A percentile compares a stretch with the other conserved stretches of the same genome.
Conservation (phyloP, 164 flowering plant species). For the Annona cherimola region DNA sequence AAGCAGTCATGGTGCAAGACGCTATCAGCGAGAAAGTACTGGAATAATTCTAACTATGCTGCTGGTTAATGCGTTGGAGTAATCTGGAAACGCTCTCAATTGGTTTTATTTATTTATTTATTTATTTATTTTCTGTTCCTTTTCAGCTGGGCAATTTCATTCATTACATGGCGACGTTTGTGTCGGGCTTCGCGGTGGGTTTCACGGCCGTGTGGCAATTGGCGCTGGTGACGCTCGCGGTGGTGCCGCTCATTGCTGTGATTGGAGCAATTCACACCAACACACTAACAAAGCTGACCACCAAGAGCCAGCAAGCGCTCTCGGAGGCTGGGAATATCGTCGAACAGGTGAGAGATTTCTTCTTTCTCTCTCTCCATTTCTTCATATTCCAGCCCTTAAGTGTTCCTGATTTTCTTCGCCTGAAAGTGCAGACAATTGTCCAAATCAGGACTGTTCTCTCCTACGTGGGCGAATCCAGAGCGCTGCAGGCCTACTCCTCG, state of each 20-base stretch:
- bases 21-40: constrained; percentile 97
- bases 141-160: constrained; percentile 90
- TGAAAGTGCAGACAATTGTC: constrained; percentile 58
- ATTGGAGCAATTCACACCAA: constrained; percentile 79
- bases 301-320: constrained; percentile 80
- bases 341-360: constrained; percentile 58
- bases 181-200: constrained; percentile 91
- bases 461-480: constrained; percentile 88
- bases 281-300: constrained; percentile 67
- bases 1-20: constrained; percentile 91
- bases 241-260: constrained; percentile 91
- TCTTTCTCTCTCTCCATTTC: neutral
- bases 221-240: constrained; percentile 87
- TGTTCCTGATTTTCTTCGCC: neutral
- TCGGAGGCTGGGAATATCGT: constrained; percentile 86
- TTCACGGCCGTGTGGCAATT: constrained; percentile 97
- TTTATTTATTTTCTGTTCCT: neutral
- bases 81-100: no score
- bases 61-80: neutral
- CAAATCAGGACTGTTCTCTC: constrained; percentile 89
- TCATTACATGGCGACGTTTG: constrained; percentile 93
- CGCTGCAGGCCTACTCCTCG: constrained; percentile 65
- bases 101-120: no score
- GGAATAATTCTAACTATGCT: neutral
- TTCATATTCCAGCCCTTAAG: neutral